Base-by-base conservation (phyloP, 1,284 basidiomycete genomes). In the Singerocomus rubriflavus region DNA sequence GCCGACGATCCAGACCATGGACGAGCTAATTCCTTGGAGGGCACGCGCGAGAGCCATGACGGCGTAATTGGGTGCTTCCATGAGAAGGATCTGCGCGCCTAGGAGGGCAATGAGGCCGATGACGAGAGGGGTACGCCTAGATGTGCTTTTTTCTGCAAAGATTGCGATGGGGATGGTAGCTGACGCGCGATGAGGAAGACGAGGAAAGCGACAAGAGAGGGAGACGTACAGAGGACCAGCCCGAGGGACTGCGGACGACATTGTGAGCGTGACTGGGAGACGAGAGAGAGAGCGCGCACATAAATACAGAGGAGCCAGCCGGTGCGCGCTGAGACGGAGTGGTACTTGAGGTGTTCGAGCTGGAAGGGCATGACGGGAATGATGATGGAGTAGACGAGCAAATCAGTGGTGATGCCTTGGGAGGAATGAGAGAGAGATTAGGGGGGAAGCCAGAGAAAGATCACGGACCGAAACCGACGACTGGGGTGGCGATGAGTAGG, bases 311-410 rank as follows among this genome's bases (percentile, higher is more conserved):
- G 69, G 2, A 89, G 71, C 81, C 84, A 89, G 32, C 85, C 84
- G 0, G 80, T 76, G n/a, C 80, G 73, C 4, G 73, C 73, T 16
- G 84, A 85, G 9, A 85, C 74, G 10, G 70, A 59, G 1, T 58
- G 60, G 56, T 84, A 84, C 0, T 76, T 72, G 32, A 87, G 72
- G 10, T 56, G 60, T 58, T 86, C 76, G 6, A 89, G 74, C 39
- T 82, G 82, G 62, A 88, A 92, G 0, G 89, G 89, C 51, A 91
- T 73, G 39, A 91, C 82, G 3, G 89, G 88, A 26, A 87, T 81
- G 43, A 88, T 79, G 41, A 85, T 74, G 2, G 85, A 83, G 58
- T 88, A 89, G 1, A 84, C 76, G 14, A 87, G 68, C 1, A 85
- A 61, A 62, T 88, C 85, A 0, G 78, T 79, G 2, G 77, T 73